Conservation (phyloP, 2,329 filamentous ascomycete species). For the Lecanosticta acicola region DNA sequence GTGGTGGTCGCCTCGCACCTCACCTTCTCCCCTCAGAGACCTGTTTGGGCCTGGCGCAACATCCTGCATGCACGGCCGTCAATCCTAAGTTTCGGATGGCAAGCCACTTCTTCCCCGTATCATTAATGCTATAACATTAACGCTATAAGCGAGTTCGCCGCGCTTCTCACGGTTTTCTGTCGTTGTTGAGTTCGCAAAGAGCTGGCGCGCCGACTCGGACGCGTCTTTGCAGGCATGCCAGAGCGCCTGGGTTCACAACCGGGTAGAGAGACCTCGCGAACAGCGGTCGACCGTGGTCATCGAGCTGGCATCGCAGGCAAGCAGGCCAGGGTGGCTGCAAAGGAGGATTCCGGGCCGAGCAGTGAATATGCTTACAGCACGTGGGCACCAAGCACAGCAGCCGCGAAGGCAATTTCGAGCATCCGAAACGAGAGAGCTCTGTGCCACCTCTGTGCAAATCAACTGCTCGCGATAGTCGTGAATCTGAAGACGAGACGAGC, state of each 20-base stretch:
- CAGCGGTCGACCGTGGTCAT: neutral
- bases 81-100: constrained; percentile 4
- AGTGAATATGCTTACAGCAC: neutral
- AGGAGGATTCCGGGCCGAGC: neutral
- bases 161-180: neutral
- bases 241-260: constrained; percentile 1
- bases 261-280: constrained; percentile 4
- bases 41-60: constrained; percentile 3
- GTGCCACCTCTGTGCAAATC: neutral
- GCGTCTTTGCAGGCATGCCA: neutral
- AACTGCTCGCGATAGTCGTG: neutral
- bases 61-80: constrained; percentile 6
- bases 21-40: neutral
- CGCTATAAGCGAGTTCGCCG: neutral
- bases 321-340: neutral
- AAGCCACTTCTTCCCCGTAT: constrained; percentile 1
- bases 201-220: neutral
- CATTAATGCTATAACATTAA: constrained; percentile 1
- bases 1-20: neutral
- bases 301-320: neutral
- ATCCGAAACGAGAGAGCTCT: neutral
- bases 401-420: neutral
- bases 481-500: neutral
- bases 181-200: neutral
- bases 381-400: neutral